Base-by-base conservation (phyloP, 2,329 filamentous ascomycete genomes). In the Colletotrichum sp. region DNA sequence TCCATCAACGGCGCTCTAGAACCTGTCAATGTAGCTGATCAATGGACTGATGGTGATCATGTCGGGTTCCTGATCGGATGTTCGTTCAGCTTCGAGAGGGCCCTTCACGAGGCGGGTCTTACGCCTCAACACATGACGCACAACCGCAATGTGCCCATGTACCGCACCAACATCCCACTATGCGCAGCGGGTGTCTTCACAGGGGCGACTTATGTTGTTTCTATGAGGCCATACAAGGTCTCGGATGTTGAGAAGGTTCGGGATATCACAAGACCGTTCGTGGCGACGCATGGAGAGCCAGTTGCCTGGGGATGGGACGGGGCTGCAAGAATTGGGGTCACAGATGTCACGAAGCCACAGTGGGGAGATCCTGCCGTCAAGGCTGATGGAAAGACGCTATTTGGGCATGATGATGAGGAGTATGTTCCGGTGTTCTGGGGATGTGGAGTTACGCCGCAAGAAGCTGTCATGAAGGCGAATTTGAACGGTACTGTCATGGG, bases 371-470 rank as follows among this genome's bases (percentile, higher is more conserved):
- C 74, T 74, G 84, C 80, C 71, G 81, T 85, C 80, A 87, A 79
- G 2, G 77, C 78, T 30, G 85, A 87, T 34, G 89, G 88, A 1
- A 79, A 82, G 67, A 81, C 82, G 30, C 71, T 81, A 2, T 78
- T 81, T 18, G 82, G 81, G 16, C 64, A 55, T 5, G 21, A 66
- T 16, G 82, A 83, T 24, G 83, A 86, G 16, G 84, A 87, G 3
- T 84, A 88, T 30, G 85, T 92, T 34, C 90, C 90, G 0, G 87
- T 92, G 6, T 92, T 92, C 77, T 91, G 92, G 91, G 92, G 90
- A 0, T 94, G 92, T 79, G 92, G 92, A 39, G 92, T 93, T 13
- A 93, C 92, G 48, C 92, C 92, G 3, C 92, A 93, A 80, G 89
- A 92, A 79, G 92, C 91, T 16, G 90, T 93, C 2, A 89, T 92